Evolutionary conservation across 2,329 filamentous ascomycete genomes (phyloP).

Genomic region (Alternaria hordeiaustralica): DNA sequence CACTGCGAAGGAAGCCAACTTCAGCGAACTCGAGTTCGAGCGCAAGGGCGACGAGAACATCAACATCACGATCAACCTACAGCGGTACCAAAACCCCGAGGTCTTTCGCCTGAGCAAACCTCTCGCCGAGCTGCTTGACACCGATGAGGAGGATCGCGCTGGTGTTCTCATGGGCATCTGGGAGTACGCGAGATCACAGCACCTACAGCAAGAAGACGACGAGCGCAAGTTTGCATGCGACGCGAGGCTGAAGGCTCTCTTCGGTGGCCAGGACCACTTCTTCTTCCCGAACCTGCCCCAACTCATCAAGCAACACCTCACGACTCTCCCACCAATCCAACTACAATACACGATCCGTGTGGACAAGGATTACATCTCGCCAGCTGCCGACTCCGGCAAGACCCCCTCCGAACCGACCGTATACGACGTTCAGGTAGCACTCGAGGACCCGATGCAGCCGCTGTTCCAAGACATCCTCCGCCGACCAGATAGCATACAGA

Average conservation of each 20-base stretch:
- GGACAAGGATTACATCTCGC: conserved; percentile 63
- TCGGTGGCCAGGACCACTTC: conserved; percentile 72
- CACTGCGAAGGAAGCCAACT: conserved; percentile 73
- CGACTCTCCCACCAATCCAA: conserved; percentile 78
- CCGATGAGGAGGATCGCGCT: conserved; percentile 82
- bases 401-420: conserved; percentile 75
- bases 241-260: conserved; percentile 77
- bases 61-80: conserved; percentile 87
- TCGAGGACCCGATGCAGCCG: conserved; percentile 83
- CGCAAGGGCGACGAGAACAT: conserved; percentile 89
- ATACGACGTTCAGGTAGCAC: conserved; percentile 85
- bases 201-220: conserved; percentile 92
- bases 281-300: conserved; percentile 87
- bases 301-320: conserved; percentile 78
- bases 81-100: conserved; percentile 84
- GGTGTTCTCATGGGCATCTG: conserved; percentile 91
- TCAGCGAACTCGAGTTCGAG: conserved; percentile 91
- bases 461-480: conserved; percentile 60
- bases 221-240: conserved; percentile 93
- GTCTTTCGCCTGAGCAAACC: conserved; percentile 79
- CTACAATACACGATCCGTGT: conserved; percentile 93
- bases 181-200: conserved; percentile 89
- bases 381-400: conserved; percentile 72
- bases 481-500: conserved; percentile 59
- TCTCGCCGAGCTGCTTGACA: conserved; percentile 84